Evolutionary conservation across 352 stramenopile genomes (phyloP).

Genomic region (Globisporangium takayamanum): DNA sequence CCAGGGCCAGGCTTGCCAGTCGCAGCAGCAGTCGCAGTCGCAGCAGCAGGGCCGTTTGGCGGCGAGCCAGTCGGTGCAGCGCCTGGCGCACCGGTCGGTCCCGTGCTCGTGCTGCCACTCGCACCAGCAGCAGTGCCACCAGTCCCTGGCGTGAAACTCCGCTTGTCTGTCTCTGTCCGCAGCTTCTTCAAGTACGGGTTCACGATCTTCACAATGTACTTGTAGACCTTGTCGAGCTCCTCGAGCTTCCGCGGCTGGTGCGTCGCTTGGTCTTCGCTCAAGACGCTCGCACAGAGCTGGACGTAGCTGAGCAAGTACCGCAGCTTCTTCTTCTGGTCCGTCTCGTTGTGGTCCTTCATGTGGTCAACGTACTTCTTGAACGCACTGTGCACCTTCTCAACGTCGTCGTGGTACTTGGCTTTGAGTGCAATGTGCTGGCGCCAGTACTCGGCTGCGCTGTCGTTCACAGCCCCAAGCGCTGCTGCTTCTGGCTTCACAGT

Average conservation of each 20-base stretch:
- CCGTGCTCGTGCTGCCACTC: background rate
- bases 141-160: slow-evolving; percentile 29
- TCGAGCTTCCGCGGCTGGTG: slow-evolving; percentile 69
- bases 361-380: slow-evolving; percentile 88
- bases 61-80: background rate
- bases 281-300: slow-evolving; percentile 67
- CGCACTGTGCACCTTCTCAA: slow-evolving; percentile 80
- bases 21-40: background rate
- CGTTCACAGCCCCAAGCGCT: slow-evolving; percentile 18
- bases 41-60: slow-evolving; percentile 4
- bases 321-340: slow-evolving; percentile 83
- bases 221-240: slow-evolving; percentile 85
- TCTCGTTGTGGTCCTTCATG: slow-evolving; percentile 83
- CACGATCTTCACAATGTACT: slow-evolving; percentile 87
- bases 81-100: background rate
- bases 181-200: slow-evolving; percentile 85
- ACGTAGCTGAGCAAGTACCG: slow-evolving; percentile 80
- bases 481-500: slow-evolving; percentile 8
- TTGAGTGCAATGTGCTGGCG: slow-evolving; percentile 69
- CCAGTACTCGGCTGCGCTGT: slow-evolving; percentile 70
- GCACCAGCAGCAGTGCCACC: slow-evolving; percentile 2
- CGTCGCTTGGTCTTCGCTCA: slow-evolving; percentile 73
- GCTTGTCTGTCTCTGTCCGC: slow-evolving; percentile 70
- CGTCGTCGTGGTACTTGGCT: slow-evolving; percentile 73
- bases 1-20: background rate